Base-by-base conservation (phyloP, 805 yeast genomes). In the Yamadazyma endophytica region DNA sequence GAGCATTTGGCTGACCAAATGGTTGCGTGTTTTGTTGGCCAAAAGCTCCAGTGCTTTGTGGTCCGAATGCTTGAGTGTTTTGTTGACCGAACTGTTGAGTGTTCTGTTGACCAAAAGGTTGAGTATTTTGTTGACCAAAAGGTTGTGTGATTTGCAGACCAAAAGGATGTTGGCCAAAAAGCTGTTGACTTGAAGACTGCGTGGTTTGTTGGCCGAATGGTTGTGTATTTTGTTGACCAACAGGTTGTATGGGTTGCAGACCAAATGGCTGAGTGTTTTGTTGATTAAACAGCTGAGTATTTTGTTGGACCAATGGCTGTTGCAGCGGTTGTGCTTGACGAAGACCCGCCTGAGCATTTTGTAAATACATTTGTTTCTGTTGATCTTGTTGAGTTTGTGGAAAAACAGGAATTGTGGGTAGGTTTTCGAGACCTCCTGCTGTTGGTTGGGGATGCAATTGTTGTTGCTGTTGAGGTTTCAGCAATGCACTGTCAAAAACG, bases 341-440 rank as follows among this genome's bases (percentile, higher is more conserved):
- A 12, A 64, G 38, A 13, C 56, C 62, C 15, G 50, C 39, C 17
- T 49, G 44, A 5, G 76, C 75, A 34, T 59, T 58, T 25, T 53
- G 47, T 37, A 64, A 46, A 33, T 44, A 56, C 24, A 47, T 56
- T 33, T 61, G 63, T 24, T 53, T 55, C 32, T 60, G 67, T 13
- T 60, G 61, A 19, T 60, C 67, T 31, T 58, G 60, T 43, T 73
- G 75, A 6, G 84, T 77, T 43, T 78, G 77, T 0, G 85, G 86
- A 45, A 80, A 82, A 6, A 79, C 83, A 2, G 87, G 74, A 3
- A 73, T 58, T 1, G 88, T 81, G 7, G 80, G 80, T 26, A 81
- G 52, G 30, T 62, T 61, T 48, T 82, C 89, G 37, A 79, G 65
- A 0, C 89, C 90, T 4, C 89, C 90, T 20, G 86, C 82, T 2